These are phyloP conservation scores for Haematococcus sp. DNA, from an alignment of 139 green algal species.

Conservation along the genomic window DNA sequence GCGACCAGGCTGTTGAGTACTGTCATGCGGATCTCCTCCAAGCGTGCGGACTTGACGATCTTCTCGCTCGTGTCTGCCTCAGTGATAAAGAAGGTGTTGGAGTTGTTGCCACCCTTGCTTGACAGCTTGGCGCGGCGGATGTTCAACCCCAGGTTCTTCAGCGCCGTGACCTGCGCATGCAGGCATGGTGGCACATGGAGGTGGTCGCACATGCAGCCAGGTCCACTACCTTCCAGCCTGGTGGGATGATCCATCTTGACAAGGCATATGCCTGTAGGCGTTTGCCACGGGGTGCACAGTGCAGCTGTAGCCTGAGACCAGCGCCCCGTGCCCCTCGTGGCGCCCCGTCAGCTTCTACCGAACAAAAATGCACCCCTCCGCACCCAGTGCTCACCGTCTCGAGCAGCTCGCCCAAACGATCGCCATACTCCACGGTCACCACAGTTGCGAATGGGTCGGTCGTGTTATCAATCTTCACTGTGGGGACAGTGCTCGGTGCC, in stretches of 20 bases:
- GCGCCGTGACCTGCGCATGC: constrained; percentile 64
- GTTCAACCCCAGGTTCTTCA: constrained; percentile 89
- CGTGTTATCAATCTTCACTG: constrained; percentile 92
- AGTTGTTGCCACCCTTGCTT: background rate
- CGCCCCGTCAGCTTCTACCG: too few relatives aligned
- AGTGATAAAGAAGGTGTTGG: constrained; percentile 87
- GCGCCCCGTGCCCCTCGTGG: background rate
- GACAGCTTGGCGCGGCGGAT: constrained; percentile 82
- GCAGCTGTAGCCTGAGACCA: background rate
- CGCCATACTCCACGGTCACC: constrained; percentile 80
- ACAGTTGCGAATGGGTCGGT: constrained; percentile 84
- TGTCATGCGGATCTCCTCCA: constrained; percentile 92
- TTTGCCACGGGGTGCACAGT: background rate
- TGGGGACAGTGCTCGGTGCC: constrained; percentile 24
- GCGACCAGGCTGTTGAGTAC: constrained; percentile 82
- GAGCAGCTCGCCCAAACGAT: constrained; percentile 78
- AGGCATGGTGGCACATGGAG: background rate
- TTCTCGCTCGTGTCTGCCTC: constrained; percentile 81
- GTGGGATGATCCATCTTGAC: background rate
- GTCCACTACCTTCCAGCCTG: too few relatives aligned
- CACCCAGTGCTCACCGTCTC: constrained; percentile 66
- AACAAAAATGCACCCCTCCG: background rate
- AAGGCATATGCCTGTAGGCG: background rate
- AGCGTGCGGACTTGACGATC: constrained; percentile 60
- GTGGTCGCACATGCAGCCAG: too few relatives aligned